Conservation (phyloP, 176 grass and related monocot species). For the Oryza glaberrima region DNA sequence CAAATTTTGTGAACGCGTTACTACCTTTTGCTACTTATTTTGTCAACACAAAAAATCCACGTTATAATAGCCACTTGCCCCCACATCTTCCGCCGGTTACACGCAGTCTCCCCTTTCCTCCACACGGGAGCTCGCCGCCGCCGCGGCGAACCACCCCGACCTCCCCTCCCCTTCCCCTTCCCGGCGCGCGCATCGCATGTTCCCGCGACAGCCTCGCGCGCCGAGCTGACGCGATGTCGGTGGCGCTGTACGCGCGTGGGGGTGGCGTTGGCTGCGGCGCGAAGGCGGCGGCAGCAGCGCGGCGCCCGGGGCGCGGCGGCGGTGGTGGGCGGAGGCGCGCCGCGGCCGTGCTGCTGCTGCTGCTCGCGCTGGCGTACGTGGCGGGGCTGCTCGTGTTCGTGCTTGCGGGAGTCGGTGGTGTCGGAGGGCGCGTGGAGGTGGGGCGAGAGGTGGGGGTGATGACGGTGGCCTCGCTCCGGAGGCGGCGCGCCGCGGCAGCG, state of each 20-base stretch:
- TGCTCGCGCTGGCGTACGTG: constrained; percentile 66
- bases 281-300: constrained; percentile 22
- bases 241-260: constrained; percentile 12
- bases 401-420: constrained; percentile 33
- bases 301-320: constrained; percentile 2
- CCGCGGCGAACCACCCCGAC: not conserved
- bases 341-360: constrained; percentile 55
- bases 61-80: not conserved
- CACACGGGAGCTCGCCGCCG: not conserved
- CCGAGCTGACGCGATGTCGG: constrained; percentile 15
- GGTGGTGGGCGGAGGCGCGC: constrained; percentile 39
- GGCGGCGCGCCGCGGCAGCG: not conserved
- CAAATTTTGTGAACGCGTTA: not conserved
- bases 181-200: constrained; percentile 28
- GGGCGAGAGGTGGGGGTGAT: constrained; percentile 29
- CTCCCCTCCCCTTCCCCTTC: not conserved
- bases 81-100: not conserved
- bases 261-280: not conserved
- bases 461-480: constrained; percentile 41
- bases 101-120: not conserved
- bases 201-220: not conserved
- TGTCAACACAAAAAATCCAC: not conserved
- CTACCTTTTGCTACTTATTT: not conserved
- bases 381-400: constrained; percentile 52
- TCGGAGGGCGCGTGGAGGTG: not conserved